Base-by-base conservation (phyloP, 495 filamentous ascomycete genomes). In the Xylaria telfairii region DNA sequence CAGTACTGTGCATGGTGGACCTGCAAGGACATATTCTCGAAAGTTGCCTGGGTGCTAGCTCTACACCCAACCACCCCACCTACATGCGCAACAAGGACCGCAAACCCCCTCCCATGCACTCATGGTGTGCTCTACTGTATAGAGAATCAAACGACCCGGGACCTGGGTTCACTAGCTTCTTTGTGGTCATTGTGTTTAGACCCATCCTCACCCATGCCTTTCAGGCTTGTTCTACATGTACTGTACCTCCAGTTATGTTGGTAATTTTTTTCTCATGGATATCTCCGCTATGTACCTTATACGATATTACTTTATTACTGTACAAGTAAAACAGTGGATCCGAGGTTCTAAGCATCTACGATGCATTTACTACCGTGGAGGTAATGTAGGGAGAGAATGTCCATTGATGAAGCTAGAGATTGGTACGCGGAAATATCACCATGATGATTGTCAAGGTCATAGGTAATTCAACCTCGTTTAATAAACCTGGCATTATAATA, bases 261-360 rank as follows among this genome's bases (percentile, higher is more conserved):
- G 47, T 51, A 30, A 41, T 46, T 65, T 66, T 24, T 41, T 47
- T 59, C 51, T 49, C 54, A 37, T 60, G 41, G 34, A 26, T 41
- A 59, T 69, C 54, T 63, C 57, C 34, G 42, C 32, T n/a, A 0
- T 44, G 56, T 49, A 51, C 62, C 47, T 47, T 66, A 53, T 32
- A 65, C 26, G 5, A 63, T 56, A 53, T 69, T 32, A 54, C 24
- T 44, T 54, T 69, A 60, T 63, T 69, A 69, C 67, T 61, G 46
- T 62, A 69, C 67, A 53, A 51, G 59, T 62, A 54, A 28, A n/a
- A 63, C 15, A 54, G 67, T 69, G 67, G 67, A 15, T 30, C 34
- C 21, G 2, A 28, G 42, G 7, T 32, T 53, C 67, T 53, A 24
- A 39, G n/a, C 30, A 26, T 28, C 4, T 54, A 54, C 15, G 28